phyloP scores from a whole-genome alignment of 805 yeast genomes.

The Suhomyces emberorum region DNA sequence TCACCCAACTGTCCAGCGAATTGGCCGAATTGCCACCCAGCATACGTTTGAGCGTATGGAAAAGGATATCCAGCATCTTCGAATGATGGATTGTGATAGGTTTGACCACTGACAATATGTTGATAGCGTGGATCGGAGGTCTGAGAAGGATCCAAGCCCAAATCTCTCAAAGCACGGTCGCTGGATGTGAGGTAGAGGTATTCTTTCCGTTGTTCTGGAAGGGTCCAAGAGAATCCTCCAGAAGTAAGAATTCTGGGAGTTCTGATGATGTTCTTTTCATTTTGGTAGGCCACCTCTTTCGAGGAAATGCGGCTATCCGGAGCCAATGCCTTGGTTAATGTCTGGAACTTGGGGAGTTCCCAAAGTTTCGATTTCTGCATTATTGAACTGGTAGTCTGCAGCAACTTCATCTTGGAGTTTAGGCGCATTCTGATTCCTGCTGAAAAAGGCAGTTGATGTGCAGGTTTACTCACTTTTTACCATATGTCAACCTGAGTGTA shows the following conservation, averaged over 20 bases:
- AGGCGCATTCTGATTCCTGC: too few species aligned
- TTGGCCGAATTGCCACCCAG: conserved; percentile 94
- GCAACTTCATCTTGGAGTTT: neutral
- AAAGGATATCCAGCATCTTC: conserved; percentile 35
- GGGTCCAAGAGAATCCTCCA: conserved; percentile 71
- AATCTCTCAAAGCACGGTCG: conserved; percentile 54
- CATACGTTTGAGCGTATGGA: conserved; percentile 90
- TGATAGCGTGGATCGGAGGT: conserved; percentile 44
- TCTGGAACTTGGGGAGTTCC: conserved; percentile 27
- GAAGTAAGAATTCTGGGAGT: conserved; percentile 39
- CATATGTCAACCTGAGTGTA: too few species aligned
- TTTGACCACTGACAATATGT: conserved; percentile 60
- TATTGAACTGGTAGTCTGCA: neutral
- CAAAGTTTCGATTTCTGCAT: conserved; percentile 15
- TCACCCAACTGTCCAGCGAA: conserved; percentile 98
- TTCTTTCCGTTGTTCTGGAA: conserved; percentile 59
- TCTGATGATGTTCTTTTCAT: conserved; percentile 29
- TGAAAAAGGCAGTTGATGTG: too few species aligned
- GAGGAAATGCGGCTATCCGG: conserved; percentile 32
- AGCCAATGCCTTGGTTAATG: conserved; percentile 23
- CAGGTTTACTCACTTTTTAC: too few species aligned
- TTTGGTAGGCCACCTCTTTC: conserved; percentile 24
- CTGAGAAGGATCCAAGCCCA: conserved; percentile 49
- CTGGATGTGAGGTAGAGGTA: conserved; percentile 58
- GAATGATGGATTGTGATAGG: conserved; percentile 29